Conservation (phyloP, 176 grass and related monocot species). For the Oryza glumipatula region DNA sequence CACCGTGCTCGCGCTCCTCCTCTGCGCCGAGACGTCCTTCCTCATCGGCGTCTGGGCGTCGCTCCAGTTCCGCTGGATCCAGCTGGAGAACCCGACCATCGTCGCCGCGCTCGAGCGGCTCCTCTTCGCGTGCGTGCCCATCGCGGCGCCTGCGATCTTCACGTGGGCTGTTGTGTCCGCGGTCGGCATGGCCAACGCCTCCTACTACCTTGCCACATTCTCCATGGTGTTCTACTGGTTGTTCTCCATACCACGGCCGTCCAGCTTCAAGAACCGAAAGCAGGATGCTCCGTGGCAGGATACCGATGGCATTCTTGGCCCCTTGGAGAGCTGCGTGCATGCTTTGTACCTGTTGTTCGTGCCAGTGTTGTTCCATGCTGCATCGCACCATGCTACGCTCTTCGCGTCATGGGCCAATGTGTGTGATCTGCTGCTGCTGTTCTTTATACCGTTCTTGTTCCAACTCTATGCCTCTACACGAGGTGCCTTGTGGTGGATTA, state of each 20-base stretch:
- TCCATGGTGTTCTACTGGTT: slow-evolving; percentile 94
- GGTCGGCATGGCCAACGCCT: slow-evolving; percentile 78
- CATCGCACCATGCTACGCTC: slow-evolving; percentile 76
- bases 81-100: slow-evolving; percentile 94
- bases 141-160: slow-evolving; percentile 65
- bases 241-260: slow-evolving; percentile 77
- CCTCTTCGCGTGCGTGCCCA: slow-evolving; percentile 85
- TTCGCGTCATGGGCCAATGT: slow-evolving; percentile 71
- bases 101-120: slow-evolving; percentile 73
- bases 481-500: slow-evolving; percentile 88
- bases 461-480: slow-evolving; percentile 83
- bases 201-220: slow-evolving; percentile 82
- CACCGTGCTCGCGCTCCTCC: slow-evolving; percentile 75
- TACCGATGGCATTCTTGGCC: slow-evolving; percentile 67
- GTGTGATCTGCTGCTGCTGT: slow-evolving; percentile 84
- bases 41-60: slow-evolving; percentile 93
- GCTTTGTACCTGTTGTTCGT: slow-evolving; percentile 79
- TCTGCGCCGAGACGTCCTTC: slow-evolving; percentile 92
- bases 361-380: slow-evolving; percentile 71
- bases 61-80: slow-evolving; percentile 98
- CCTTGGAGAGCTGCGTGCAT: slow-evolving; percentile 82
- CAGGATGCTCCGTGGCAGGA: slow-evolving; percentile 46
- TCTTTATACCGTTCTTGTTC: slow-evolving; percentile 95
- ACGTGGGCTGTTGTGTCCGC: slow-evolving; percentile 87
- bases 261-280: slow-evolving; percentile 81